Percentiles rank a stretch among this genome's conserved stretches.
These are phyloP conservation scores for Eucalyptus pauciflora DNA, from an alignment of 345 rosid species.

Conservation along the genomic window DNA sequence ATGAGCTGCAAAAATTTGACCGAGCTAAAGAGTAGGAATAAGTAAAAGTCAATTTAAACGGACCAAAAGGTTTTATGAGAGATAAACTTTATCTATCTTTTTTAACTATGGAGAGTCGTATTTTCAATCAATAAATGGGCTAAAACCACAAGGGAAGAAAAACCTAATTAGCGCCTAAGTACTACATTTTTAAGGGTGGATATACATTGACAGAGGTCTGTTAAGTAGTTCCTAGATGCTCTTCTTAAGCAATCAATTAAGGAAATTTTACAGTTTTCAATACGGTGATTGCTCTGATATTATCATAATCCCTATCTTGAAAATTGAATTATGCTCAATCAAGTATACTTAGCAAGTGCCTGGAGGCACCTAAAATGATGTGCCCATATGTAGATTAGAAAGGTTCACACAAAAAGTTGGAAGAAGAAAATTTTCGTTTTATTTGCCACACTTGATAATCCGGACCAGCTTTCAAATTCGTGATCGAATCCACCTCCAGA, in stretches of 20 bases:
- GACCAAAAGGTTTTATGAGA: not conserved
- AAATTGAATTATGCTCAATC: not conserved
- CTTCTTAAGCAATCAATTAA: not conserved
- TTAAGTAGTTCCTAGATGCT: not conserved
- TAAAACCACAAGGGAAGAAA: not conserved
- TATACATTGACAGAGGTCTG: not conserved
- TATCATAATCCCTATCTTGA: not conserved
- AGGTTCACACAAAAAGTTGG: not conserved
- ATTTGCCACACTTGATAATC: not conserved
- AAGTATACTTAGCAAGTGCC: not conserved
- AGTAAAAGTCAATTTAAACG: not conserved
- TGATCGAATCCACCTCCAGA: not conserved
- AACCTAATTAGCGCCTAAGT: not conserved
- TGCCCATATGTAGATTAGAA: not conserved
- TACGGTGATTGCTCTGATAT: fast-evolving
- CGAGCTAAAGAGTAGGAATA: not conserved
- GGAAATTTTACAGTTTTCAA: not conserved
- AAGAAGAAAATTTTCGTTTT: no score
- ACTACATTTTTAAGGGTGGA: not conserved
- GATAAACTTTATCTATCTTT: not conserved
- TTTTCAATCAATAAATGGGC: not conserved
- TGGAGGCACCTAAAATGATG: not conserved
- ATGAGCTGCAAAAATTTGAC: not conserved
- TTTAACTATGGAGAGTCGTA: not conserved
- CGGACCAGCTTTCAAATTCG: no score